These are phyloP conservation scores for Curvularia eragrostidis DNA, from an alignment of 2,329 filamentous ascomycete species.

Conservation along the genomic window DNA sequence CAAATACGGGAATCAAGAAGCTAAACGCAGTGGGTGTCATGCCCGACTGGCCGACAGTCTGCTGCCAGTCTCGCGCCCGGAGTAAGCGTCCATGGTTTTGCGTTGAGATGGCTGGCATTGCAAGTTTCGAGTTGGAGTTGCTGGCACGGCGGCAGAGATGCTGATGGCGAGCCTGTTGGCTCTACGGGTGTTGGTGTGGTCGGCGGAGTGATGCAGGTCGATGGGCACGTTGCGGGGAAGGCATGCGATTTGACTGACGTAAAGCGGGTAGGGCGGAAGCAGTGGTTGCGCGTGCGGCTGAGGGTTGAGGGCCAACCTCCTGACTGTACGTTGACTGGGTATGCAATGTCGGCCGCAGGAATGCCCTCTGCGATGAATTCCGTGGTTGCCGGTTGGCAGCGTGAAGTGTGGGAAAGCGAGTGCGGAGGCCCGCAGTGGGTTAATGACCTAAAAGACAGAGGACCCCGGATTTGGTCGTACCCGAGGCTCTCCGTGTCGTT, in stretches of 20 bases:
- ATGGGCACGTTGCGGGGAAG: conserved; percentile 1
- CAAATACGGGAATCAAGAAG: conserved; percentile 39
- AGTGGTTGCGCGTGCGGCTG: conserved; percentile 2
- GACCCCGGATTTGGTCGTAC: conserved; percentile 7
- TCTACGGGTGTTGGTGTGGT: neutral
- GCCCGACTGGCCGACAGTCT: conserved; percentile 28
- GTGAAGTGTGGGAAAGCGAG: neutral
- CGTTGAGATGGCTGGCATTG: conserved; percentile 23
- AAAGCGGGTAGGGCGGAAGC: conserved; percentile 1
- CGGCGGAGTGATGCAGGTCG: neutral
- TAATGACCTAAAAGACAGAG: neutral
- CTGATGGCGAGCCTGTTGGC: neutral
- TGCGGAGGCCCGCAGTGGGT: neutral
- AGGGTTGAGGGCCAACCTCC: neutral
- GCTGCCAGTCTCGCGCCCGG: conserved; percentile 23
- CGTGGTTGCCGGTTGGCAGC: neutral
- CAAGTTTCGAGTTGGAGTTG: neutral
- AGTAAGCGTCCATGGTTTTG: conserved; percentile 7
- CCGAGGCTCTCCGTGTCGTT: conserved; percentile 14
- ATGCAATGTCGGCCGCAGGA: neutral
- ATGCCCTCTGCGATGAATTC: neutral
- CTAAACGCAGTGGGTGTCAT: conserved; percentile 40
- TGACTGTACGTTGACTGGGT: neutral
- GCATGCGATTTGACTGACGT: conserved; percentile 1
- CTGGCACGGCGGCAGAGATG: neutral